Evolutionary conservation across 768 basidiomycete genomes (phyloP).

Genomic region (Cystobasidium onofrii): DNA sequence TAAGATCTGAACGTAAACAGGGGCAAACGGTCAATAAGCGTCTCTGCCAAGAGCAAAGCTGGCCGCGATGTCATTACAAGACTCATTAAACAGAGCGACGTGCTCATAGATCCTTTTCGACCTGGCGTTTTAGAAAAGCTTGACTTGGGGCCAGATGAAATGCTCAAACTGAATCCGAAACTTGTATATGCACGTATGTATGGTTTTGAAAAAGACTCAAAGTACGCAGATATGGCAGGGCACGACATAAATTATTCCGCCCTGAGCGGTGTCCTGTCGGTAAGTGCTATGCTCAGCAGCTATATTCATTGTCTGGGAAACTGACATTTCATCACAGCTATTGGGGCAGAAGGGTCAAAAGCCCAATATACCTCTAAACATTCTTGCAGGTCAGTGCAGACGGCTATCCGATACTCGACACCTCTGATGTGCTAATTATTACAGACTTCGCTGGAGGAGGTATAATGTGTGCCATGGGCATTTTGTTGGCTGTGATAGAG

Average conservation of each 20-base stretch:
- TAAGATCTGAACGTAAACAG: slow-evolving; percentile 55
- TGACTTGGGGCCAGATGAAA: slow-evolving; percentile 66
- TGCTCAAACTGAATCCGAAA: slow-evolving; percentile 58
- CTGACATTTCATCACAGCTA: slow-evolving; percentile 50
- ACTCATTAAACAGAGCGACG: slow-evolving; percentile 60
- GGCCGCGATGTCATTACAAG: slow-evolving; percentile 56
- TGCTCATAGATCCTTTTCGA: slow-evolving; percentile 73
- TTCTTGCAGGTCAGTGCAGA: slow-evolving; percentile 47
- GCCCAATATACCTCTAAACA: slow-evolving; percentile 64
- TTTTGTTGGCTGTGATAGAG: slow-evolving; percentile 66
- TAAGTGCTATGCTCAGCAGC: slow-evolving; percentile 42
- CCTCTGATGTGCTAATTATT: background rate
- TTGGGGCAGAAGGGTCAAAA: slow-evolving; percentile 59
- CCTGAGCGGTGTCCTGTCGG: slow-evolving; percentile 64
- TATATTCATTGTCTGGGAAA: background rate
- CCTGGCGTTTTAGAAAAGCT: slow-evolving; percentile 73
- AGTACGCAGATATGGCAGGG: slow-evolving; percentile 71
- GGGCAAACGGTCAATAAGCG: slow-evolving; percentile 65
- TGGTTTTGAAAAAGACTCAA: slow-evolving; percentile 58
- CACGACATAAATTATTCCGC: slow-evolving; percentile 82
- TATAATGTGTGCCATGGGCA: slow-evolving; percentile 61
- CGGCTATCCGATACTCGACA: too few relatives aligned
- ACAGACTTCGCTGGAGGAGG: slow-evolving; percentile 76
- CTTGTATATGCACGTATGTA: slow-evolving; percentile 67
- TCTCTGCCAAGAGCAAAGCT: slow-evolving; percentile 58